Base-by-base conservation (phyloP, 441 rosid species). In the Syzygium syzygioides region DNA sequence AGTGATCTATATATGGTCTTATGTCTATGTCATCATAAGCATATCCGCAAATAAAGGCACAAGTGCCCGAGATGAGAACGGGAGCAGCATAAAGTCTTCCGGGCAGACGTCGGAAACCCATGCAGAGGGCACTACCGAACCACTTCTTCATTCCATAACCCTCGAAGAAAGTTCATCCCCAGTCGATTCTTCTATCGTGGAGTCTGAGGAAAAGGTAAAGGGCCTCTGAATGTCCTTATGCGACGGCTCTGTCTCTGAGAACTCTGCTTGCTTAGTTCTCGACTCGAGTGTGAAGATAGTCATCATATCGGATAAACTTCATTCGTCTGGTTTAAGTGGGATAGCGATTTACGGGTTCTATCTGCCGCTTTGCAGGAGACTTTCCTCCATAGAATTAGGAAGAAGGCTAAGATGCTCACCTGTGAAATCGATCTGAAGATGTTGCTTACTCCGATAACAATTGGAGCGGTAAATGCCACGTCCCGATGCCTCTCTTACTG, bases 1-100 rank as follows among this genome's bases (percentile, higher is more conserved):
- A 88, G 88, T 30, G 48, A 85, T 93, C 83, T 93, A 91, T 87
- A 87, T 91, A 76, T 91, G 93, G 94, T 90, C 91, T 79, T 91
- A 91, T 80, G 89, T 93, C 88, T 91, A 90, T 64, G 76, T 53
- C 45, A 86, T 91, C 32, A 91, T 93, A 91, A 86, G 89, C 87
- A 30, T 86, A 50, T 91, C 85, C 12, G 48, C 88, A 53, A 71
- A 87, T 45, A 89, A 60, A 55, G 34, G 37, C 79, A 62, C 23
- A 17, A 60, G 86, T 14, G 28, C 14, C 10, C 28, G 1, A 5
- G 48, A 53, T 14, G 80, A 41, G 84, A 76, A 86, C 23, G 86
- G 79, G 19, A 26, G 45, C 26, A 50, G 48, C 53, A 62, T 85
- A 28, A 68, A 41, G 32, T 17, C 87, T 50, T 37, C 90, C 7